Evolutionary conservation across 139 green algal species (phyloP).

Genomic region (Axilococcus clingmanii): DNA sequence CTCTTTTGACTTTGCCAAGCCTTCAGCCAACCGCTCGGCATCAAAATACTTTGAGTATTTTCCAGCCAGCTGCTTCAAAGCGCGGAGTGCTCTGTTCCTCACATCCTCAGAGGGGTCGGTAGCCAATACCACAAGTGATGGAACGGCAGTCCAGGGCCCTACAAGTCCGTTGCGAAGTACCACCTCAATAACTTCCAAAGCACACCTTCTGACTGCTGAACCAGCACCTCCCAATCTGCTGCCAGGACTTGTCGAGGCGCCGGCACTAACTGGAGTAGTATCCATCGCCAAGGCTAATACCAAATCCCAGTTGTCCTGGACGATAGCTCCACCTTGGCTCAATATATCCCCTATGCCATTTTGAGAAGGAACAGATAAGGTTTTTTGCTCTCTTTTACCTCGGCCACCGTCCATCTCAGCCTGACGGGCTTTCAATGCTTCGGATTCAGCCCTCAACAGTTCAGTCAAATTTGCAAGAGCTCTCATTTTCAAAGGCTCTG

Average conservation of each 20-base stretch:
- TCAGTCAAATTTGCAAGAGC: conserved; percentile 57
- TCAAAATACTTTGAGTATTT: conserved; percentile 19
- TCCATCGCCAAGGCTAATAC: conserved; percentile 49
- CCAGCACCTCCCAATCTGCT: conserved; percentile 2
- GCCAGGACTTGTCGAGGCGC: background rate
- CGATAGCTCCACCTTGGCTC: conserved; percentile 30
- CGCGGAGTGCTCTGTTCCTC: conserved; percentile 9
- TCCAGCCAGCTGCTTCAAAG: conserved; percentile 17
- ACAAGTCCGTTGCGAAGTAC: conserved; percentile 58
- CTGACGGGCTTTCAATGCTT: conserved; percentile 38
- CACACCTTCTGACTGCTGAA: conserved; percentile 35
- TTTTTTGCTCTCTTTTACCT: background rate
- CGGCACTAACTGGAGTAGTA: background rate
- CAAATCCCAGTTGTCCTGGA: conserved; percentile 46
- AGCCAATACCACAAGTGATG: conserved; percentile 43
- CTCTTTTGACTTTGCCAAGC: background rate
- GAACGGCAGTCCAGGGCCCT: conserved; percentile 53
- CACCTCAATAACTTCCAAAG: conserved; percentile 61
- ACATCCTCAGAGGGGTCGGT: conserved; percentile 45
- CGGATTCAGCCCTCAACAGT: conserved; percentile 60
- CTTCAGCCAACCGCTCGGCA: conserved; percentile 7
- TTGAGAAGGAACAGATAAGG: conserved; percentile 11
- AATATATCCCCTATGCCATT: conserved; percentile 58
- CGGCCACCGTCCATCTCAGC: conserved; percentile 1
- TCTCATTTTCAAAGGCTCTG: conserved; percentile 35